Evolutionary conservation across 192 early-diverging fungal species (phyloP).

Genomic region (Backusella psychrophila): DNA sequence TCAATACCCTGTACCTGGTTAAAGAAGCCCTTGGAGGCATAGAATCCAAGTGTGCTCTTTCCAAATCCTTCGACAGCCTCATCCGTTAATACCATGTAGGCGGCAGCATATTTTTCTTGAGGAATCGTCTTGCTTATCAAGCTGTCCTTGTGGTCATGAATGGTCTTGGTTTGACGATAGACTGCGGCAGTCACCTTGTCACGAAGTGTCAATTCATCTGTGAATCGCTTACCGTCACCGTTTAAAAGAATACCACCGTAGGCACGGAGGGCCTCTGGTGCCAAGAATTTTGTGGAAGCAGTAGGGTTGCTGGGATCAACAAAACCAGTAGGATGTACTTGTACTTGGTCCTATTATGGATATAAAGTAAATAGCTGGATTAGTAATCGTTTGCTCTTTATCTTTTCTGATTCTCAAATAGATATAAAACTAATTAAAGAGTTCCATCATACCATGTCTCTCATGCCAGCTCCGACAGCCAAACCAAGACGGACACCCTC

Average conservation of each 20-base stretch:
- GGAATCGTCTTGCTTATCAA: slow-evolving; percentile 1
- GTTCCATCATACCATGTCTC: slow-evolving; percentile 45
- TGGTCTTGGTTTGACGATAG: slow-evolving; percentile 16
- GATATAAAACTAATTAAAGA: background rate
- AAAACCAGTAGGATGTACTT: slow-evolving; percentile 84
- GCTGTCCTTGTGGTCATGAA: background rate
- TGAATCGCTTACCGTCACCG: slow-evolving; percentile 67
- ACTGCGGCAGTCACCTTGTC: slow-evolving; percentile 60
- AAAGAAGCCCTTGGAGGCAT: slow-evolving; percentile 25
- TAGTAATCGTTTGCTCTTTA: background rate
- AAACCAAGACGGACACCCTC: slow-evolving; percentile 71
- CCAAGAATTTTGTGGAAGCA: slow-evolving; percentile 74
- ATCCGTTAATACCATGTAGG: slow-evolving; percentile 21
- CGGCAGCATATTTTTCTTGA: background rate
- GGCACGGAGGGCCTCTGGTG: slow-evolving; percentile 80
- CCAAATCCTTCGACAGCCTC: slow-evolving; percentile 24
- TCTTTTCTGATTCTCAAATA: background rate
- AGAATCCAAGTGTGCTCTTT: slow-evolving; percentile 16
- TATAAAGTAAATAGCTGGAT: background rate
- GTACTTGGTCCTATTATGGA: slow-evolving; percentile 65
- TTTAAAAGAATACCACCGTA: slow-evolving; percentile 73
- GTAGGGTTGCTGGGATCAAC: slow-evolving; percentile 65
- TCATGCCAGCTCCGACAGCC: slow-evolving; percentile 62
- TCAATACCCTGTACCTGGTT: background rate
- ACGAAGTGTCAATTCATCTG: slow-evolving; percentile 72